Evolutionary conservation across 306 rosid genomes (phyloP).

Genomic region (Rosa persica): DNA sequence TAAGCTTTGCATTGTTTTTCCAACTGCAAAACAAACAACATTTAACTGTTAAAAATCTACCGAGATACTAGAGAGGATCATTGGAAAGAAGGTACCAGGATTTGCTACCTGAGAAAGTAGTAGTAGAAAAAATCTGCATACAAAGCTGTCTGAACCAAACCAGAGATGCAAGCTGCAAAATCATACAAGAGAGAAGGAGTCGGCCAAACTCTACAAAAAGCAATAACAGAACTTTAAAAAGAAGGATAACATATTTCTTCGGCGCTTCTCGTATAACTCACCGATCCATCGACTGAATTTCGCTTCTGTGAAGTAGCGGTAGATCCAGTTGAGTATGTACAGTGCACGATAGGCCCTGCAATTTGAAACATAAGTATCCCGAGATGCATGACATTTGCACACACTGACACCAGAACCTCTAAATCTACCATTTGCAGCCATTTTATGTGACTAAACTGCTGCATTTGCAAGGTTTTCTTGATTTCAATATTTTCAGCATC

Average conservation of each 20-base stretch:
- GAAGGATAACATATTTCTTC: conserved; percentile 12
- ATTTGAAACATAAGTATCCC: conserved; percentile 14
- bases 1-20: conserved; percentile 83
- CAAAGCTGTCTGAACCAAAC: conserved; percentile 89
- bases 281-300: conserved; percentile 81
- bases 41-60: conserved; percentile 2
- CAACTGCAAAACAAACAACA: conserved; percentile 62
- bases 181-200: conserved; percentile 11
- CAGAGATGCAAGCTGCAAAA: conserved; percentile 70
- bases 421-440: background rate
- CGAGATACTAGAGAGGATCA: background rate
- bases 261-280: conserved; percentile 24
- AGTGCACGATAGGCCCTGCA: conserved; percentile 93
- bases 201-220: conserved; percentile 7
- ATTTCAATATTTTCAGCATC: background rate
- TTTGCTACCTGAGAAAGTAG: conserved; percentile 73
- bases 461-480: background rate
- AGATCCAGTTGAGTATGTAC: conserved; percentile 96
- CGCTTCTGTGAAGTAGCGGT: conserved; percentile 80
- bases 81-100: conserved; percentile 8
- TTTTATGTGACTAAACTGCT: conserved; percentile 1
- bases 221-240: background rate
- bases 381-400: background rate
- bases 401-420: background rate
- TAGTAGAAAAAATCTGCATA: conserved; percentile 98